These are phyloP conservation scores for Rubroboletus satanas DNA, from an alignment of 768 basidiomycete species.

Conservation along the genomic window DNA sequence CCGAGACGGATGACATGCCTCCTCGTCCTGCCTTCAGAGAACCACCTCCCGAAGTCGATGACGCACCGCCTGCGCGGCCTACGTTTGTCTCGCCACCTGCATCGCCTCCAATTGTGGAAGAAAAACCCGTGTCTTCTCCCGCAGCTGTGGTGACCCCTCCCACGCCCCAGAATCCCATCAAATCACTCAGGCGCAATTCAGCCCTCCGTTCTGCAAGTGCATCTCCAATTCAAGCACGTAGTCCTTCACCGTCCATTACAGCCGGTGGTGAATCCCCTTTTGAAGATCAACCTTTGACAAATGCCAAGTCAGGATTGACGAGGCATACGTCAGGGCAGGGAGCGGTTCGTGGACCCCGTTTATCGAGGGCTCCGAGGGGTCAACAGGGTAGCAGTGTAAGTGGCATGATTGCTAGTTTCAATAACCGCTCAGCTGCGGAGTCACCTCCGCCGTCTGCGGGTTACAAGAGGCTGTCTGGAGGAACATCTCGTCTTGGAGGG, in stretches of 20 bases:
- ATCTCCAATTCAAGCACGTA: conserved; percentile 36
- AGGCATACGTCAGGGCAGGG: conserved; percentile 45
- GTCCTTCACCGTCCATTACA: conserved; percentile 39
- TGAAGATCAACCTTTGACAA: conserved; percentile 35
- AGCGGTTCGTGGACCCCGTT: conserved; percentile 46
- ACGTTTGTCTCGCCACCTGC: conserved; percentile 19
- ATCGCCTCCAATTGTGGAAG: conserved; percentile 26
- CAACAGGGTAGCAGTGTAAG: conserved; percentile 45
- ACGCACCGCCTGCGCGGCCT: conserved; percentile 22
- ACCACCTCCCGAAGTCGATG: conserved; percentile 57
- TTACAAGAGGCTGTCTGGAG: conserved; percentile 46
- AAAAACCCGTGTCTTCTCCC: conserved; percentile 25
- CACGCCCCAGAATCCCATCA: conserved; percentile 53
- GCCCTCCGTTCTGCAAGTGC: conserved; percentile 34
- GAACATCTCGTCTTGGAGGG: conserved; percentile 17
- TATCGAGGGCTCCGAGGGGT: conserved; percentile 46
- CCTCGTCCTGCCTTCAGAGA: conserved; percentile 55
- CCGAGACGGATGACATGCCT: conserved; percentile 32
- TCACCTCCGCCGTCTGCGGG: conserved; percentile 38
- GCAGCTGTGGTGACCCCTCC: conserved; percentile 41
- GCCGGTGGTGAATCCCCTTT: conserved; percentile 25
- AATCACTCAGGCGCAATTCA: conserved; percentile 33
- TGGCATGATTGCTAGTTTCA: conserved; percentile 54
- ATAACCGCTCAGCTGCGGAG: conserved; percentile 41
- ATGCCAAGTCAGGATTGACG: conserved; percentile 34